Evolutionary conservation across 345 rosid genomes (phyloP).

Genomic region (Hibiscus trionum): DNA sequence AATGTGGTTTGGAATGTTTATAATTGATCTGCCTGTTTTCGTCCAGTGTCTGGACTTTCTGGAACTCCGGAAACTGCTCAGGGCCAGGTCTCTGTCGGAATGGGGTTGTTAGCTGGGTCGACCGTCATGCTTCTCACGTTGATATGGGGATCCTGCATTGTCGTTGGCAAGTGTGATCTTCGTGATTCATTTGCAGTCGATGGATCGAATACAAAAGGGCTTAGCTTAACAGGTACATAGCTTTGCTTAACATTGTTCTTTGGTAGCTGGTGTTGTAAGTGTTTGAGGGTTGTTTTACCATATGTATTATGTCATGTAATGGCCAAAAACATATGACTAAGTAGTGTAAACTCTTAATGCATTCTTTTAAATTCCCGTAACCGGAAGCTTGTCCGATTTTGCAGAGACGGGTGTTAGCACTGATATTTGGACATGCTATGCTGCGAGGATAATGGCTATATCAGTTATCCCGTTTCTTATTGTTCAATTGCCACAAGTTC

Average conservation of each 20-base stretch:
- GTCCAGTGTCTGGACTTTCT: slow-evolving; percentile 78
- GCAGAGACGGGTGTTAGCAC: slow-evolving; percentile 68
- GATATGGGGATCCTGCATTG: slow-evolving; percentile 81
- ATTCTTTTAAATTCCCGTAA: not conserved
- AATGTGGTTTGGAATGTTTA: not conserved
- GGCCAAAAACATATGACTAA: not conserved
- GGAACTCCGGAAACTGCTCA: slow-evolving; percentile 70
- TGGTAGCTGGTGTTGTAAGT: not conserved
- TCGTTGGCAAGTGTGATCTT: slow-evolving; percentile 75
- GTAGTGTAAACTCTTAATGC: not conserved
- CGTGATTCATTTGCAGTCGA: slow-evolving; percentile 41
- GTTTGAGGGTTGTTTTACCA: not conserved
- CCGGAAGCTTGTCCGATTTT: not conserved
- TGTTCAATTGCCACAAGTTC: slow-evolving; percentile 73
- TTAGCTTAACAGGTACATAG: slow-evolving; percentile 42
- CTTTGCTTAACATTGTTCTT: not conserved
- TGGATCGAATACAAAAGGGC: slow-evolving; percentile 41
- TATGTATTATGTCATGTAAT: not conserved
- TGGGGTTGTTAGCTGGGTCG: slow-evolving; percentile 89
- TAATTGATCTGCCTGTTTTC: not conserved
- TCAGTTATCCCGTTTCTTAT: slow-evolving; percentile 77
- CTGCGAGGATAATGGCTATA: slow-evolving; percentile 75
- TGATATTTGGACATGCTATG: slow-evolving; percentile 73
- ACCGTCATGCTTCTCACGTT: slow-evolving; percentile 83
- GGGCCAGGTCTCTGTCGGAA: slow-evolving; percentile 86